Evolutionary conservation across 495 filamentous ascomycete species (phyloP), one percentile per base, ranked within the genome.

Genomic region (Polyplosphaeria fusca): DNA sequence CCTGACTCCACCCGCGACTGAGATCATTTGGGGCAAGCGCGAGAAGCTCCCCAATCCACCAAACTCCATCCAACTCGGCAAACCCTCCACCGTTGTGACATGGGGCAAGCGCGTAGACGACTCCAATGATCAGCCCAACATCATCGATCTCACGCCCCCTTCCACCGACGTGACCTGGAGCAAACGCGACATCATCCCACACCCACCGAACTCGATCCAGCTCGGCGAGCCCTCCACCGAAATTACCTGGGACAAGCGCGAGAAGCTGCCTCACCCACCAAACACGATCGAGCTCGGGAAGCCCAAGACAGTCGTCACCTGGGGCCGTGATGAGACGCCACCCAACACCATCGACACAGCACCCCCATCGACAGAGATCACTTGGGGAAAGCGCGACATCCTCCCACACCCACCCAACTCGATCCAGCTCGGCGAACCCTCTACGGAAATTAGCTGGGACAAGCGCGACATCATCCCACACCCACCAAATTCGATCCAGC

Each of bases 321-420:
- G 55, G 55, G 55, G 59, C 27, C 52, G 52, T 39, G 37, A 48
- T 13, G 42, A 56, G 24, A 26, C 28, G 2, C 25, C 30, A 11
- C 3, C 4, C 5, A 20, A 24, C 39, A 23, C 39, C 4, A 5
- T 19, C 5, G 32, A 49, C 24, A 22, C 16, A 3, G 23, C 18
- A 5, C 5, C 37, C 1, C 47, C 55, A 2, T 18, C 13, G 4
- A 47, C 35, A 12, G 24, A 7, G 9, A 26, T 61, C 4, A 61
- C 58, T 5, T 61, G 58, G 58, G 58, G 58, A 3, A 61, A 61
- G 51, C 41, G 49, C 20, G 47, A 52, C 30, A n/a, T n/a, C n/a
- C 30, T 7, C 7, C 30, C 7, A 14, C 22, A 50, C 16, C 28
- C 47, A 5, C 25, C 24, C 9, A 27, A 50, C 27, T 11, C 13